Base-by-base conservation (phyloP, 805 yeast genomes). In the Yamadazyma akitaensis region DNA sequence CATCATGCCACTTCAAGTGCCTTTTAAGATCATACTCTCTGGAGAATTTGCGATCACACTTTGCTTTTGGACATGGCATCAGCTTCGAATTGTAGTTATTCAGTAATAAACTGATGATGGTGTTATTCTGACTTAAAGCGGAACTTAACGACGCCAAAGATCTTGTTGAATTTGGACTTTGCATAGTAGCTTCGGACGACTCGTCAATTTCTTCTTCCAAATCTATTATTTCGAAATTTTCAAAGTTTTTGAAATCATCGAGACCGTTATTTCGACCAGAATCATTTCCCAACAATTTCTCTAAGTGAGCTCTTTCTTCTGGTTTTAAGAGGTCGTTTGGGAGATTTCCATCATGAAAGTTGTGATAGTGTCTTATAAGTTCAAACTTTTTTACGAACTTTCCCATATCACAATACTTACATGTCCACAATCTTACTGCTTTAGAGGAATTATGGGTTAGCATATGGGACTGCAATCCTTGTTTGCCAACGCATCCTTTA, bases 381-480 rank as follows among this genome's bases (percentile, higher is more conserved):
- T 78, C 84, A 11, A 71, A 72, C 48, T 84, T 84, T 51, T 79
- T 81, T 4, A 74, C 72, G 55, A 80, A 85, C 26, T 73, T 67
- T 1, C 67, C 66, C 34, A 59, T 54, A 7, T 66, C 60, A 62
- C 91, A 84, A 43, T 69, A 68, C 1, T 64, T 60, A 64, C 96
- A 88, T 47, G 76, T 76, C 92, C 95, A 87, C 34, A 80, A 64
- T 51, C 75, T 80, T n/a, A 74, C 65, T 11, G 71, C 74, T 14
- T 71, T 68, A 2, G 59, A 56, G 5, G 75, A 80, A 53, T 82
- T 82, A 62, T 90, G 96, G 8, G 59, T 56, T 37, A 73, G 64
- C 89, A 85, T 81, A 60, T 91, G 97, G 70, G 84, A 80, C 14
- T 74, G 65, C 42, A 89, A 63, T 51, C 90, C 94, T 24, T 73